Evolutionary conservation across 2,329 filamentous ascomycete genomes (phyloP), one percentile per base, ranked within the genome.

Genomic region (Epichloe gansuensis): DNA sequence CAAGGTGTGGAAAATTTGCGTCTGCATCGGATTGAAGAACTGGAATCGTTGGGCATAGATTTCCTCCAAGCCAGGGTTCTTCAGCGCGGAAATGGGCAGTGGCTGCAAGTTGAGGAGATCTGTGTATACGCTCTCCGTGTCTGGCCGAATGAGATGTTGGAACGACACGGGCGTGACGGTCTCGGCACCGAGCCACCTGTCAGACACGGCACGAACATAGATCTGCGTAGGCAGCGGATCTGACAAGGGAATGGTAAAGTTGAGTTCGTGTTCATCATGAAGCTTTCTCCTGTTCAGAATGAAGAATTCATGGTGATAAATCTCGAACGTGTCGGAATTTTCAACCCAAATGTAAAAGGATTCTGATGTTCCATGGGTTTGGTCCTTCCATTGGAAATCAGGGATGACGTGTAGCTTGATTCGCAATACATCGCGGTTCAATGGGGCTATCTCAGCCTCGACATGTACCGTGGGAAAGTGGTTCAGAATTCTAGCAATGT

Each of bases 291-390:
- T 79, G 56, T 83, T 94, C 5, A 98, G 76, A 53, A 98, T 93
- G 70, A 98, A 97, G 69, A 86, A 96, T 66, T 98, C 93, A 58
- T 97, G 88, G 62, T 98, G 93, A 62, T 95, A 97, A 42, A 98
- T 97, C 67, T 97, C 91, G 0, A 89, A 91, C 0, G 91, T 96
- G 61, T 97, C 93, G 0, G 91, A 96, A 65, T 97, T 95, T 67
- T 98, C 93, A 3, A 98, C 91, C 94, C 93, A 98, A 54, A 98
- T 86, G 80, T 94, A 98, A 71, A 94, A 98, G 4, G 91, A 91
- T 63, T 98, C 93, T 0, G 91, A 96, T 3, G 84, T 89, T 17
- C 94, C 94, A 63, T 98, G 91, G 54, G 95, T 81, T 46, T 87
- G 83, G 59, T 97, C 91, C 60, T 95, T 95, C 93, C 93, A 98